These are phyloP conservation scores for Microglena sp. DNA, from an alignment of 139 green algal genomes.

Conservation along the genomic window DNA sequence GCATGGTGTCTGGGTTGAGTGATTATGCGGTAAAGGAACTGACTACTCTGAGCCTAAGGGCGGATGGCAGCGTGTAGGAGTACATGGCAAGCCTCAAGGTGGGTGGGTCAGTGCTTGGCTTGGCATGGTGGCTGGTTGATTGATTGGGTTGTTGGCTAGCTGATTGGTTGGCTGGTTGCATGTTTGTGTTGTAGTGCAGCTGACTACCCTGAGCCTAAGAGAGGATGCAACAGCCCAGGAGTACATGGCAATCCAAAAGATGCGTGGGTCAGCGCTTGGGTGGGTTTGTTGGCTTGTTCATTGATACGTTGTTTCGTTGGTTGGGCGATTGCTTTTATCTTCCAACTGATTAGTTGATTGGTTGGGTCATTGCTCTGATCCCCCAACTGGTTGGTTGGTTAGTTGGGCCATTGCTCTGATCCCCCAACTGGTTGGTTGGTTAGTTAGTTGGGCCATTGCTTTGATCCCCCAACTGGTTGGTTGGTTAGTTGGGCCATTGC, in stretches of 20 bases:
- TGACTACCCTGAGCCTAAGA: slow-evolving; percentile 40
- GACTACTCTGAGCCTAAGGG: slow-evolving; percentile 43
- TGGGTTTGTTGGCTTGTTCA: too few relatives aligned
- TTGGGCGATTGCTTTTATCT: too few relatives aligned
- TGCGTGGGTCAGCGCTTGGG: slow-evolving; percentile 7
- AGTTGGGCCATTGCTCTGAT: slow-evolving; percentile 47
- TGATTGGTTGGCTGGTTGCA: background rate
- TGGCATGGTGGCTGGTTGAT: too few relatives aligned
- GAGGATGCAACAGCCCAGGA: slow-evolving; percentile 58
- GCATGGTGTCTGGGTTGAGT: too few relatives aligned
- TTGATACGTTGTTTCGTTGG: too few relatives aligned
- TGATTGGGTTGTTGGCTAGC: background rate
- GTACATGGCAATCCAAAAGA: slow-evolving; percentile 55
- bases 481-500: too few relatives aligned
- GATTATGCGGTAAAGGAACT: slow-evolving; percentile 45
- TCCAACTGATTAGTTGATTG: too few relatives aligned
- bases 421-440: too few relatives aligned
- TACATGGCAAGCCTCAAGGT: slow-evolving; percentile 57
- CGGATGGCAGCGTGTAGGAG: slow-evolving; percentile 59
- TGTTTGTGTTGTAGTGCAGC: slow-evolving; percentile 31
- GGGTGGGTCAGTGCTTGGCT: too few relatives aligned
- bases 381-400: slow-evolving; percentile 38
- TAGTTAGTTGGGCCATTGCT: too few relatives aligned
- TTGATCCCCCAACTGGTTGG: too few relatives aligned
- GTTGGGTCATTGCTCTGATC: slow-evolving; percentile 49